phyloP scores from a whole-genome alignment of 495 filamentous ascomycete species.

The Penicillium maclennaniae region DNA sequence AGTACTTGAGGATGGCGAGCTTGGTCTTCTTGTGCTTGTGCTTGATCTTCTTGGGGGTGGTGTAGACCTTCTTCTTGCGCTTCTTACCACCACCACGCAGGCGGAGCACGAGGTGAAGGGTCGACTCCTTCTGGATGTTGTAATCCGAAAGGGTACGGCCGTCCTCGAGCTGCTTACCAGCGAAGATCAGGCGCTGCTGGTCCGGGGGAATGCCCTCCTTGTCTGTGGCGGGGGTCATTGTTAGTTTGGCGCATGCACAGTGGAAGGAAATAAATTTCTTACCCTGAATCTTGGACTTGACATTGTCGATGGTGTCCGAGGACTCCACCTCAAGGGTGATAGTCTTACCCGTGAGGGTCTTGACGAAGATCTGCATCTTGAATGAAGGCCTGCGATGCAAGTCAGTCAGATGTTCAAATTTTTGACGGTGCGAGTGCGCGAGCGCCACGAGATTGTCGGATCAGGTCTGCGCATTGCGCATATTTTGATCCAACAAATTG shows the following conservation, averaged over 20 bases:
- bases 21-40: constrained; percentile 99
- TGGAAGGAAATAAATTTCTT: constrained; percentile 13
- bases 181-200: constrained; percentile 99
- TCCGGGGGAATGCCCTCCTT: constrained; percentile 99
- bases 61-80: constrained; percentile 99
- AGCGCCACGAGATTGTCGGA: not conserved
- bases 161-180: constrained; percentile 99
- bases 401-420: constrained; percentile 8
- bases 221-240: constrained; percentile 52
- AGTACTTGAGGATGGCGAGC: constrained; percentile 99
- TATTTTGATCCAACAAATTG: not conserved
- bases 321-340: constrained; percentile 99
- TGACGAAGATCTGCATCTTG: constrained; percentile 99
- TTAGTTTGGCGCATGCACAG: constrained; percentile 5
- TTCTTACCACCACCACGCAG: constrained; percentile 97
- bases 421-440: not conserved
- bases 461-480: constrained; percentile 3
- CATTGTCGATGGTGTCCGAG: constrained; percentile 99
- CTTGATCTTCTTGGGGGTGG: constrained; percentile 99
- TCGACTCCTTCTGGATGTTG: constrained; percentile 99
- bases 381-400: constrained; percentile 46
- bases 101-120: constrained; percentile 95
- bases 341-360: constrained; percentile 99
- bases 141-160: constrained; percentile 99
- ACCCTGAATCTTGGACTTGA: constrained; percentile 92